phyloP scores from a whole-genome alignment of 2,329 filamentous ascomycete species.

The Claviceps cyperi region DNA sequence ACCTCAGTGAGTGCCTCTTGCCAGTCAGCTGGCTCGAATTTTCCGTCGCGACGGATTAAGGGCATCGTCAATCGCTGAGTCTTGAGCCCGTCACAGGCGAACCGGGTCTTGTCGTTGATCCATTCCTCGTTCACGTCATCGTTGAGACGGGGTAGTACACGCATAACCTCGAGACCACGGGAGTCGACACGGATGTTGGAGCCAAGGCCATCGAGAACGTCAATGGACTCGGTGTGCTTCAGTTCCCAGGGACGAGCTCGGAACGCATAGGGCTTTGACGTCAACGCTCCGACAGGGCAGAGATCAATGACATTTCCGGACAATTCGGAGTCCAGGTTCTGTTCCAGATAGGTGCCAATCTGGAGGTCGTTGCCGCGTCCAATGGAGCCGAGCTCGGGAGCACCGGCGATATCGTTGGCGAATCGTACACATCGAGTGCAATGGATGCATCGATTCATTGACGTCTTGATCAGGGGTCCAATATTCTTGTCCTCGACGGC shows the following conservation, averaged over 20 bases:
- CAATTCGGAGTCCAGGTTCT: slow-evolving; percentile 83
- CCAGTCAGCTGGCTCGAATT: slow-evolving; percentile 88
- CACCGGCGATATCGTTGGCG: slow-evolving; percentile 91
- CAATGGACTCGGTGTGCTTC: slow-evolving; percentile 89
- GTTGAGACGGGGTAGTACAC: slow-evolving; percentile 80
- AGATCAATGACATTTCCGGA: slow-evolving; percentile 97
- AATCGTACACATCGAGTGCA: slow-evolving; percentile 97
- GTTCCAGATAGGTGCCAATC: slow-evolving; percentile 95
- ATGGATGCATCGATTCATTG: slow-evolving; percentile 99
- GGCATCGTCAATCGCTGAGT: slow-evolving; percentile 92
- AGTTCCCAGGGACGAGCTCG: slow-evolving; percentile 93
- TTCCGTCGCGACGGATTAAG: slow-evolving; percentile 72
- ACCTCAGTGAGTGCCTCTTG: slow-evolving; percentile 89
- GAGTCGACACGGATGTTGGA: slow-evolving; percentile 92
- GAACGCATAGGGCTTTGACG: slow-evolving; percentile 96
- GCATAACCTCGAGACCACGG: slow-evolving; percentile 90
- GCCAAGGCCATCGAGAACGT: slow-evolving; percentile 82
- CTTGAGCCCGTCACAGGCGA: slow-evolving; percentile 91
- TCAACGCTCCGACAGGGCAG: slow-evolving; percentile 91
- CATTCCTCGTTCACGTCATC: slow-evolving; percentile 99
- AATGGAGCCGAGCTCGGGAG: slow-evolving; percentile 84
- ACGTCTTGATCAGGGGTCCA: slow-evolving; percentile 94
- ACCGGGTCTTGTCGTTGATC: slow-evolving; percentile 98
- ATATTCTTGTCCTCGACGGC: slow-evolving; percentile 99
- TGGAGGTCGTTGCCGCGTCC: slow-evolving; percentile 95